A percentile compares a stretch with the other conserved stretches of the same genome.
phyloP scores from a whole-genome alignment of 169 alveolate genomes.

The Plasmodium fragile region DNA sequence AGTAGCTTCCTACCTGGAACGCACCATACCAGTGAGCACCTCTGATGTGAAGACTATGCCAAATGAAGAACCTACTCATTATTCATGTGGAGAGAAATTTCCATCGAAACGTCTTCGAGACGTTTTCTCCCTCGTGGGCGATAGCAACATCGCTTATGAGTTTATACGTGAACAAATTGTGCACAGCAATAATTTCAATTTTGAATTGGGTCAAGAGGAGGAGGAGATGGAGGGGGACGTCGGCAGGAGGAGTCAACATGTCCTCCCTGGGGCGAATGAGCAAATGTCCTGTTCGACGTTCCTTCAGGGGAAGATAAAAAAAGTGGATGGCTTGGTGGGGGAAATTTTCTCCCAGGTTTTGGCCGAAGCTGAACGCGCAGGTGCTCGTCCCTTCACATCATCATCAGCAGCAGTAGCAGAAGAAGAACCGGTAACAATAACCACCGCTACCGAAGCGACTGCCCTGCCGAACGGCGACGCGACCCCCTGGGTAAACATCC shows the following conservation, averaged over 20 bases:
- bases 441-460: not conserved
- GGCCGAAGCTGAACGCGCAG: not conserved
- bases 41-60: not conserved
- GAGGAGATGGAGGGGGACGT: not conserved
- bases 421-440: not conserved
- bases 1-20: not conserved
- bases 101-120: not conserved
- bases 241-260: not conserved
- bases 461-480: not conserved
- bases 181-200: constrained; percentile 3
- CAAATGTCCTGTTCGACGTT: constrained; percentile 36
- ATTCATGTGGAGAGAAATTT: not conserved
- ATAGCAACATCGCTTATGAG: constrained; percentile 31
- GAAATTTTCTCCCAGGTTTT: constrained; percentile 7
- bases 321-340: not conserved
- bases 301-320: constrained; percentile 4
- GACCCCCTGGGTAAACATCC: not conserved
- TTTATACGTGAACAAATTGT: constrained; percentile 27
- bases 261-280: constrained; percentile 6
- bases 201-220: not conserved
- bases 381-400: not conserved
- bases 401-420: not conserved
- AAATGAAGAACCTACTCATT: not conserved
- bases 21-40: not conserved
- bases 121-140: constrained; percentile 4